These are phyloP conservation scores for Talaromyces pinophilus DNA, from an alignment of 2,329 filamentous ascomycete species.

Conservation along the genomic window DNA sequence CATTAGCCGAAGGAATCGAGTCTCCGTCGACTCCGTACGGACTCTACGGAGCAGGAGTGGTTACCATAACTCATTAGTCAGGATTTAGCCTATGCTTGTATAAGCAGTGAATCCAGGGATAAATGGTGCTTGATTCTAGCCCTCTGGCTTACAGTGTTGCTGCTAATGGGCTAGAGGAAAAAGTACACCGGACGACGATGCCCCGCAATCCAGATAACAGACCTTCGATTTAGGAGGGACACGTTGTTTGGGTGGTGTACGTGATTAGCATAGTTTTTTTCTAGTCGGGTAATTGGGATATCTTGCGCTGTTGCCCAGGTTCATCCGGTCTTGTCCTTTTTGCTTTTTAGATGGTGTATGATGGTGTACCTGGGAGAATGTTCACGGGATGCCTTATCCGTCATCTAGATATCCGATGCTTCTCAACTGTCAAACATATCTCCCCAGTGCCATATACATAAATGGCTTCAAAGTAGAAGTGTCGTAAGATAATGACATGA, in stretches of 20 bases:
- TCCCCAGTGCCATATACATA: background rate
- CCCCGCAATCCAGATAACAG: slow-evolving; percentile 2
- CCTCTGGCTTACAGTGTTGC: background rate
- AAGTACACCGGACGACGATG: slow-evolving; percentile 10
- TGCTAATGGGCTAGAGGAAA: background rate
- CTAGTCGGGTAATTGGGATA: slow-evolving; percentile 3
- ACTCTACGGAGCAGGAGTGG: background rate
- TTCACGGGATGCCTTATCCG: background rate
- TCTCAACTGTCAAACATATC: background rate
- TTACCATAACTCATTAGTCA: slow-evolving; percentile 6
- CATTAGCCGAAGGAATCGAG: slow-evolving; percentile 5
- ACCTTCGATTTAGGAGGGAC: background rate
- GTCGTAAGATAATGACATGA: background rate
- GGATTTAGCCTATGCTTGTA: background rate
- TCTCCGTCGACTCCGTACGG: slow-evolving; percentile 5
- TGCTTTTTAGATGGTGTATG: background rate
- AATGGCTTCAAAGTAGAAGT: background rate
- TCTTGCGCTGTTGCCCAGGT: background rate
- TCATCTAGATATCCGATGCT: background rate
- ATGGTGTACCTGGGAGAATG: background rate
- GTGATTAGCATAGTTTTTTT: slow-evolving; percentile 5
- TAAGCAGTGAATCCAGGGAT: background rate
- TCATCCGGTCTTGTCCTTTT: background rate
- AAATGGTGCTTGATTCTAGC: background rate
- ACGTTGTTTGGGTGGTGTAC: slow-evolving; percentile 3